Base-by-base conservation (phyloP, 257 asterid genomes). In the Avicennia marina region DNA sequence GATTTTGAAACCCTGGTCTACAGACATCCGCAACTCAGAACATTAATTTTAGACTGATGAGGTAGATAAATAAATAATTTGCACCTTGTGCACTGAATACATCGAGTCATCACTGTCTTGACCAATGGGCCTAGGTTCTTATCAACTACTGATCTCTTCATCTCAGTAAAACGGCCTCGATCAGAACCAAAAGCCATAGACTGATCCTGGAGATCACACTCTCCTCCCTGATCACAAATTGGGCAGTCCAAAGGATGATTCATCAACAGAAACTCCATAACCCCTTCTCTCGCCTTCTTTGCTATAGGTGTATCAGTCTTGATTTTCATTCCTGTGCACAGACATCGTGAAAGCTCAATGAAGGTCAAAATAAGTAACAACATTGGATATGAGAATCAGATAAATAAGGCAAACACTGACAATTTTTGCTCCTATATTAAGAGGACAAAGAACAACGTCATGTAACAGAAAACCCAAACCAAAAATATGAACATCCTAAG, bases 201-300 rank as follows among this genome's bases (percentile, higher is more conserved):
- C 72, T 87, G 95, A 59, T 90, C 96, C 69, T 90, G 96, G 45
- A 87, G 98, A 72, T 90, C 98, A 66, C 96, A 90, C 63, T 90
- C 98, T 63, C 98, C 98, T 63, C 98, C 98, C 78, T 90, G 98
- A 72, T 90, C 98, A 78, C 98, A 90, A 64, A 90, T 90, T 32
- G 98, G 98, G 75, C 98, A 90, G 68, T 90, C 98, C 62, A 90
- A 26, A 7, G 98, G 98, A 74, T 90, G 98, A 71, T 90, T 90
- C 96, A 90, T 90, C 71, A 90, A 73, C 53, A 90, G 77, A 72
- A 91, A 91, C 71, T 91, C 98, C 98, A 91, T 91, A 43, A 88
- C 98, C 15, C 96, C 96, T 81, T 91, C 96, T 60, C 98, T 67
- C 2, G 98, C 98, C 85, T 91, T 91, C 87, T 88, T 91, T 10